A percentile compares a stretch with the other conserved stretches of the same genome.
Conservation (phyloP, 495 filamentous ascomycete genomes). For the Podospora anserina region DNA sequence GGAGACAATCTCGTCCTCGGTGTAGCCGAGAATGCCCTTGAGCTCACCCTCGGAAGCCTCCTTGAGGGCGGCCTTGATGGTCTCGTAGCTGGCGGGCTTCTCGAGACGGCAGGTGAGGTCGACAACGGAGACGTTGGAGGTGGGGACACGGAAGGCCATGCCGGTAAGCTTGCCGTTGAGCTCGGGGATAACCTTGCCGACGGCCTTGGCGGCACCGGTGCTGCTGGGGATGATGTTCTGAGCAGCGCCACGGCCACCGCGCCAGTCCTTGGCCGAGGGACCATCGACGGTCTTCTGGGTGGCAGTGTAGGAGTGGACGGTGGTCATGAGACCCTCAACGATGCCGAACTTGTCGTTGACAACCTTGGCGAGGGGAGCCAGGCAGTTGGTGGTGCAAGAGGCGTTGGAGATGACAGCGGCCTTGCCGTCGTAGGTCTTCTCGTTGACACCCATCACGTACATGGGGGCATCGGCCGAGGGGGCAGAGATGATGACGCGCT, state of each 20-base stretch:
- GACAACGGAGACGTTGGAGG: conserved; percentile 97
- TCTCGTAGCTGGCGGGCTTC: conserved; percentile 84
- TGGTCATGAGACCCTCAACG: conserved; percentile 99
- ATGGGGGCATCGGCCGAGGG: conserved; percentile 98
- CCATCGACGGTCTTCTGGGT: conserved; percentile 99
- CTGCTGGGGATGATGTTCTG: conserved; percentile 99
- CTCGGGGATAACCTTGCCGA: conserved; percentile 97
- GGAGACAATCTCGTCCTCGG: conserved; percentile 96
- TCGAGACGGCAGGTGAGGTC: conserved; percentile 92
- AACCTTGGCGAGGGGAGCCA: conserved; percentile 98
- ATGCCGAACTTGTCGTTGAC: conserved; percentile 96
- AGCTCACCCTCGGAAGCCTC: conserved; percentile 76
- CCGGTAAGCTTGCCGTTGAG: conserved; percentile 99
- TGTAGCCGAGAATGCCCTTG: conserved; percentile 91
- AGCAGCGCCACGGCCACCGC: conserved; percentile 95
- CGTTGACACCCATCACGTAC: conserved; percentile 99
- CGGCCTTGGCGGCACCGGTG: conserved; percentile 99
- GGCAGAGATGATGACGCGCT: conserved; percentile 99
- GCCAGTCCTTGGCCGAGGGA: conserved; percentile 97
- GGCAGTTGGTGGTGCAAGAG: conserved; percentile 99
- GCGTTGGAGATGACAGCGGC: conserved; percentile 96
- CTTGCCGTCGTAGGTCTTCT: conserved; percentile 83
- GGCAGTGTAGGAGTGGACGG: conserved; percentile 98
- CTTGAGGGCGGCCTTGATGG: conserved; percentile 93
- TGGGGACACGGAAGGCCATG: conserved; percentile 99